Base-by-base conservation (phyloP, 768 basidiomycete genomes). In the Leccinum fibrillosum region DNA sequence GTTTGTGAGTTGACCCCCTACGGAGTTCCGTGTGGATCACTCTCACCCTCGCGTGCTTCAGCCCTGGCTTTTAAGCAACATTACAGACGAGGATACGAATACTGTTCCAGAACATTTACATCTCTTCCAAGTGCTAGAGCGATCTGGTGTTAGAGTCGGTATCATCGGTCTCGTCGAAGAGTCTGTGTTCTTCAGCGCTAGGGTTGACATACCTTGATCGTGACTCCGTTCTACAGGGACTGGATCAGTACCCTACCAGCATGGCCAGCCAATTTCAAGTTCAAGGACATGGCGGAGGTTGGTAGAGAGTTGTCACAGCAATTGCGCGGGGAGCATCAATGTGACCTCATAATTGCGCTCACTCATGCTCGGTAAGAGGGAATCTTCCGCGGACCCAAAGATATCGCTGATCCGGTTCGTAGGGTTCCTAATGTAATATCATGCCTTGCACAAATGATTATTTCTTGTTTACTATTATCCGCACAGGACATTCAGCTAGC, bases 51-150 rank as follows among this genome's bases (percentile, higher is more conserved):
- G 8, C 2, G 32, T 9, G 12, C 28, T 37, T 54, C 64, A 92
- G 90, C 92, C 94, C 19, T 95, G 94, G 94, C 73, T 96, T 32
- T 69, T 97, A 57, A 93, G 91, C 68, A 97, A 97, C 67, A 89
- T 96, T 65, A 73, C 90, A 53, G 89, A 94, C 66, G 79, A 75
- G 13, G 74, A 75, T 7, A 94, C 90, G 1, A 82, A 80, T 5
- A 70, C 72, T 19, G 80, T 85, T 42, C 94, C 94, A 0, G 78
- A 82, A 50, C 73, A 76, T 50, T 69, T 95, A 3, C 73, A 80
- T 28, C 82, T 86, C 59, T 92, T 81, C 69, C 70, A 79, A 42
- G 77, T 94, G 7, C 67, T 93, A 11, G 89, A 94, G 64, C 78
- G 86, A 30, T 80, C 79, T 9, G 91, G 89, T 2, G 56, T 90